A percentile compares a stretch with the other conserved stretches of the same genome.
Conservation (phyloP, 805 yeast genomes). For the Cyberlindnera saturnus region DNA sequence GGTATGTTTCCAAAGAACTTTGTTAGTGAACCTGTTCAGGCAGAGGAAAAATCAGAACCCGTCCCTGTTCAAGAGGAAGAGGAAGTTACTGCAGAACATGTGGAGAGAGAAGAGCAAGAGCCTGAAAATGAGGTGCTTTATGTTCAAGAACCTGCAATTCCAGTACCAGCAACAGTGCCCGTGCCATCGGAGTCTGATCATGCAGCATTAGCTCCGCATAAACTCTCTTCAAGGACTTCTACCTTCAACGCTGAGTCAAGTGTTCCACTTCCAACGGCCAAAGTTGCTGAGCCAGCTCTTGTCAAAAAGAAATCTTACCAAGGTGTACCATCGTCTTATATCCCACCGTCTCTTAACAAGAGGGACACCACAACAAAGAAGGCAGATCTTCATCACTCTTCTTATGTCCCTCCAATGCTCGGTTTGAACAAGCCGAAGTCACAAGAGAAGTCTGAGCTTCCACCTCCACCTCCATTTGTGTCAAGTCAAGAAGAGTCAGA, state of each 20-base stretch:
- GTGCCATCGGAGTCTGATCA: not conserved
- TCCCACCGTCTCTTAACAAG: slow-evolving; percentile 22
- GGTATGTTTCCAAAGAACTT: slow-evolving; percentile 90
- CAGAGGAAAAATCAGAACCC: not conserved
- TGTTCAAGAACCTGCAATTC: not conserved
- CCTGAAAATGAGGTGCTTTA: not conserved
- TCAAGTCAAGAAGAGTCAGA: slow-evolving; percentile 25
- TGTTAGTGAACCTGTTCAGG: slow-evolving; percentile 37
- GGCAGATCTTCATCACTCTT: slow-evolving; percentile 18
- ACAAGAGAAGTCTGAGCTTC: slow-evolving; percentile 4
- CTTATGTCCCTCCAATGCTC: slow-evolving; percentile 23
- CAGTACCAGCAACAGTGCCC: not conserved
- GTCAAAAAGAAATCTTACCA: slow-evolving; percentile 14
- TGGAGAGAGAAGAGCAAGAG: not conserved
- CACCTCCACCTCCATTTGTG: slow-evolving; percentile 17
- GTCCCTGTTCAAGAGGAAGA: not conserved
- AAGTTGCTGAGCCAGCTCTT: slow-evolving; percentile 7
- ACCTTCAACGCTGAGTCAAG: slow-evolving; percentile 5
- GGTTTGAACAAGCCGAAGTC: slow-evolving; percentile 11
- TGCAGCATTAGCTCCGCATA: not conserved
- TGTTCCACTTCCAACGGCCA: slow-evolving; percentile 13
- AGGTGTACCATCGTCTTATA: slow-evolving; percentile 23
- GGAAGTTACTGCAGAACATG: not conserved
- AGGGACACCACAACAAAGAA: slow-evolving; percentile 3
- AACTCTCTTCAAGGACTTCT: slow-evolving; percentile 1